Evolutionary conservation across 129 eudicot species (phyloP).

Genomic region (Calendula officinalis): DNA sequence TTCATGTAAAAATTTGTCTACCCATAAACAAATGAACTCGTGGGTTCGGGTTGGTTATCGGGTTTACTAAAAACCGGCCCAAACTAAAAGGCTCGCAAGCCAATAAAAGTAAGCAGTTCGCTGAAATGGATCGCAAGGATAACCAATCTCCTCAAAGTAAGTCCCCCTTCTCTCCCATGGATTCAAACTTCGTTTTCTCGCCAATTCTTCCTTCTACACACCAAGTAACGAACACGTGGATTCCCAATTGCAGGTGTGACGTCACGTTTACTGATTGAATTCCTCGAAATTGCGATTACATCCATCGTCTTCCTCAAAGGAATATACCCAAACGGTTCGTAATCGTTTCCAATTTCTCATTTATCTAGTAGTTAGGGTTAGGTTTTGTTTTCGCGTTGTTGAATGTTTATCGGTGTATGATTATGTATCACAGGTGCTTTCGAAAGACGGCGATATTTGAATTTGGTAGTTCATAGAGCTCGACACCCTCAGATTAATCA

Average conservation of each 20-base stretch:
- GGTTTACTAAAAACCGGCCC: too few relatives aligned
- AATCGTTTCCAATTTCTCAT: background rate
- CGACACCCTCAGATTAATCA: conserved; percentile 72
- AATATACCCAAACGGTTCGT: conserved; percentile 75
- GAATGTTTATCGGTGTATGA: background rate
- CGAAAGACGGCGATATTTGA: conserved; percentile 82
- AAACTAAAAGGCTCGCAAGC: too few relatives aligned
- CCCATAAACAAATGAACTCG: too few relatives aligned
- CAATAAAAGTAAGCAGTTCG: too few relatives aligned
- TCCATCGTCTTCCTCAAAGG: conserved; percentile 82
- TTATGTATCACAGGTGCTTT: conserved; percentile 56
- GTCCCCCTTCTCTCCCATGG: background rate
- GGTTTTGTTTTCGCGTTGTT: background rate
- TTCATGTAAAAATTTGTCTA: too few relatives aligned
- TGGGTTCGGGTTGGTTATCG: too few relatives aligned
- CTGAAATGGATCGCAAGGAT: conserved; percentile 41
- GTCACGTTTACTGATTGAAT: conserved; percentile 55
- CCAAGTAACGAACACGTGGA: background rate
- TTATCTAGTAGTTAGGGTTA: background rate
- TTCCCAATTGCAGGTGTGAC: conserved; percentile 43
- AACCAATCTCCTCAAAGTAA: conserved; percentile 55
- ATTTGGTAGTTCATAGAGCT: conserved; percentile 81
- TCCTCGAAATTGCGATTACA: conserved; percentile 80
- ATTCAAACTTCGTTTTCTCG: background rate
- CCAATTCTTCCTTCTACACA: background rate